Conservation (phyloP, 2,329 filamentous ascomycete species). For the Incumbomyces lentus region DNA sequence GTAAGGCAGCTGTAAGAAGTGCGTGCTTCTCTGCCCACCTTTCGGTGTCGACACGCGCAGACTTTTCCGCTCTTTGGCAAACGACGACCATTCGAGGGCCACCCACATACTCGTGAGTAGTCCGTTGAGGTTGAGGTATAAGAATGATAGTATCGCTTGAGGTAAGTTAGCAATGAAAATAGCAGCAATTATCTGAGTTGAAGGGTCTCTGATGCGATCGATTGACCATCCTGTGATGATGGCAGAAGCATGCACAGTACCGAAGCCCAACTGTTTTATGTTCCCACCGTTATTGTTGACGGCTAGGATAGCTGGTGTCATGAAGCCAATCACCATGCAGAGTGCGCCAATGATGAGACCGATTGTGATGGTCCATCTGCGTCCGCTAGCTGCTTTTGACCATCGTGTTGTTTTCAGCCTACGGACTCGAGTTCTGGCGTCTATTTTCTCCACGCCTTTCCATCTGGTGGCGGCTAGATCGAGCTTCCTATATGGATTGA, state of each 20-base stretch:
- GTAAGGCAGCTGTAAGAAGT: slow-evolving; percentile 33
- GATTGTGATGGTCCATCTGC: slow-evolving; percentile 10
- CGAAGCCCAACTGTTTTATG: slow-evolving; percentile 14
- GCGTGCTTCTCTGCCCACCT: slow-evolving; percentile 30
- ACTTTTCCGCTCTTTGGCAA: slow-evolving; percentile 26
- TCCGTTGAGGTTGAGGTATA: slow-evolving; percentile 29
- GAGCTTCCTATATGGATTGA: not conserved
- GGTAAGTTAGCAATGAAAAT: slow-evolving; percentile 27
- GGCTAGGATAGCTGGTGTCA: slow-evolving; percentile 1
- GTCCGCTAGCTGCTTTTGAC: slow-evolving; percentile 11
- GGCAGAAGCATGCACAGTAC: slow-evolving; percentile 11
- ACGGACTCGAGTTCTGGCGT: not conserved
- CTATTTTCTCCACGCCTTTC: not conserved
- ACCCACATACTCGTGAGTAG: slow-evolving; percentile 38
- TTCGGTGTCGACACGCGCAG: slow-evolving; percentile 31
- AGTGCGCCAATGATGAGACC: slow-evolving; percentile 8
- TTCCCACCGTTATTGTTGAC: not conserved
- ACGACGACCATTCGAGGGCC: slow-evolving; percentile 38
- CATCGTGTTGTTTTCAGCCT: slow-evolving; percentile 5
- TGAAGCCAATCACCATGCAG: slow-evolving; percentile 4
- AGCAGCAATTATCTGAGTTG: slow-evolving; percentile 6
- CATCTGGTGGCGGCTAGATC: not conserved
- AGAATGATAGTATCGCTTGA: slow-evolving; percentile 27
- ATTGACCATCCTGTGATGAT: slow-evolving; percentile 15
- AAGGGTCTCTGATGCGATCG: not conserved